phyloP scores from a whole-genome alignment of 805 yeast genomes.

The Saturnispora ahearnii region DNA sequence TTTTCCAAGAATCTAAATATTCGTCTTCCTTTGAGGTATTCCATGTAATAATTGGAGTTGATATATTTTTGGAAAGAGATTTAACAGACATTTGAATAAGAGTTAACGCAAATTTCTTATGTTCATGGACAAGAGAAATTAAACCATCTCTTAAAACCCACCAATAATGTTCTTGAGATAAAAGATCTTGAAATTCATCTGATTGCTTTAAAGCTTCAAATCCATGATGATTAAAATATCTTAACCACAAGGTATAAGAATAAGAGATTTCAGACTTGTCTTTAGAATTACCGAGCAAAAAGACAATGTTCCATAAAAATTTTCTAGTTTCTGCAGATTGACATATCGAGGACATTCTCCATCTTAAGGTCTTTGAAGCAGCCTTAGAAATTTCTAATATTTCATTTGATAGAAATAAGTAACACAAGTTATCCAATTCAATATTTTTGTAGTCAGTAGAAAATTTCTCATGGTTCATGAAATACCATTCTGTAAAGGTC shows the following conservation, averaged over 20 bases:
- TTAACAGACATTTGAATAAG: conserved; percentile 55
- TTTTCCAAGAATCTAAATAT: conserved; percentile 52
- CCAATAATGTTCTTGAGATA: conserved; percentile 43
- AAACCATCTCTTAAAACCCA: conserved; percentile 44
- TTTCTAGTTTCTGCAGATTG: conserved; percentile 17
- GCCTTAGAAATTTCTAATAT: conserved; percentile 31
- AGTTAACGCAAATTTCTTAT: conserved; percentile 58
- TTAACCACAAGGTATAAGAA: conserved; percentile 47
- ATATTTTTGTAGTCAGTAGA: not conserved
- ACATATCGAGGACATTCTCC: conserved; percentile 39
- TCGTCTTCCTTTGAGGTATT: conserved; percentile 20
- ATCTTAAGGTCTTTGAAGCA: conserved; percentile 38
- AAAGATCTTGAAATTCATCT: conserved; percentile 23
- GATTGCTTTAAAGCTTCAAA: conserved; percentile 7
- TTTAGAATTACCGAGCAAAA: conserved; percentile 26
- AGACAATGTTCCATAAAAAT: conserved; percentile 40
- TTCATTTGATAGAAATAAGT: conserved; percentile 30
- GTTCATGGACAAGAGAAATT: conserved; percentile 50
- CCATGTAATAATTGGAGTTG: conserved; percentile 39
- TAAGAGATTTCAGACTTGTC: conserved; percentile 27
- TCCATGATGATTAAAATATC: conserved; percentile 33
- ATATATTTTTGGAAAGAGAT: conserved; percentile 28
- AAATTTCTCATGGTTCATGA: conserved; percentile 20
- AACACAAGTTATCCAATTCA: conserved; percentile 23
- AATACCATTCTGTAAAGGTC: conserved; percentile 31